Base-by-base conservation (phyloP, 2,329 filamentous ascomycete species). In the Diplodia corticola region DNA sequence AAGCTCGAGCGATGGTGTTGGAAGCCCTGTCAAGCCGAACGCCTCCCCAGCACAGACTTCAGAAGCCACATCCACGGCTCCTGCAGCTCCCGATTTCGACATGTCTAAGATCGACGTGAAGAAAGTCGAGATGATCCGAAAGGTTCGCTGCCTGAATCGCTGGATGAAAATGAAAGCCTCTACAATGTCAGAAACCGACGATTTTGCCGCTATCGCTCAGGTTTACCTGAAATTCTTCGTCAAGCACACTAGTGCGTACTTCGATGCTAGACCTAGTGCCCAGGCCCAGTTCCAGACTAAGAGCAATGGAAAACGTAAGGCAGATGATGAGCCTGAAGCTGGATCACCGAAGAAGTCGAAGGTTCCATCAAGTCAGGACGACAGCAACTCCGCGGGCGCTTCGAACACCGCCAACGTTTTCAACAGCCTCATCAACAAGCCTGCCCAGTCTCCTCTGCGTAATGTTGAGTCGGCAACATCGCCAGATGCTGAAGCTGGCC, bases 361-460 rank as follows among this genome's bases (percentile, higher is more conserved):
- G 24, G 20, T 4, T 9, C 24, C 37, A 24, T 13, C 51, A 17
- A 57, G n/a, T 28, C 51, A 65, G n/a, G 35, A 33, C 17, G 46
- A 40, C 7, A 33, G 30, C 46, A 28, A 3, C 26, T 30, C 33
- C 30, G 44, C 30, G 10, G 49, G 64, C 28, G 57, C 57, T 49
- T 66, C 64, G 12, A 50, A 54, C 24, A 66, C 64, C 5, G 57
- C 64, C 10, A 66, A 66, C 26, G 54, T 66, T 13, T 66, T 66
- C 55, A 66, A 50, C 57, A 63, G 55, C 37, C 53, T 63, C 20
- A 55, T 46, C 48, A 66, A 63, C 35, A 66, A 66, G 48, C 44
- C 64, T 6, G 37, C 64, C 2, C 64, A 65, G 28, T 59, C 64
- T 28, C 50, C 63, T 6, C 63, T 49, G 7, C 40, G 46, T 26